Percentiles rank a stretch among this genome's conserved stretches.
Evolutionary conservation across 139 green algal species (phyloP).

Genomic region (Eudorina sp.): DNA sequence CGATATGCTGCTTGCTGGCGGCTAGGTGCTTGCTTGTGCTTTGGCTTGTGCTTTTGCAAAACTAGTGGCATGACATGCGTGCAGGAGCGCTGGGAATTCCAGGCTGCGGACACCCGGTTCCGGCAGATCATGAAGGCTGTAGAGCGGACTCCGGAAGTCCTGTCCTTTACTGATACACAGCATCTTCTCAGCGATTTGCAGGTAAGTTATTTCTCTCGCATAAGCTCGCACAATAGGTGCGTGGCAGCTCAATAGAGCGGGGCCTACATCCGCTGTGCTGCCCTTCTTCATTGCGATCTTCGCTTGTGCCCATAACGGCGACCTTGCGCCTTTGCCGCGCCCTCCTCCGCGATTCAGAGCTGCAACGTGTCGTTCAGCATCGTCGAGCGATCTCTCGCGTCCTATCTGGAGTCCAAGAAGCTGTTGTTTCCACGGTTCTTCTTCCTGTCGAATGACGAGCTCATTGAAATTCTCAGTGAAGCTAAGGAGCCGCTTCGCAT

Average conservation of each 20-base stretch:
- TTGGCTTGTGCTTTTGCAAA: background rate
- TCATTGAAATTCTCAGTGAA: slow-evolving; percentile 78
- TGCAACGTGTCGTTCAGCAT: slow-evolving; percentile 52
- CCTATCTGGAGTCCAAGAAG: slow-evolving; percentile 72
- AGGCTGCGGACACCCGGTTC: slow-evolving; percentile 58
- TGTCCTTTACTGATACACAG: slow-evolving; percentile 60
- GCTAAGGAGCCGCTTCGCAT: slow-evolving; percentile 70
- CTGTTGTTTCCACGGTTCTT: slow-evolving; percentile 73
- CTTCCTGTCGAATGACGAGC: slow-evolving; percentile 80
- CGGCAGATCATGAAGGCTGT: slow-evolving; percentile 59
- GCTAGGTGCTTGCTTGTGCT: background rate
- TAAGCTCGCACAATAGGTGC: too few relatives aligned
- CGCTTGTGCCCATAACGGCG: too few relatives aligned
- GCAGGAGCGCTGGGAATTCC: slow-evolving; percentile 53
- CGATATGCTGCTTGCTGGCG: too few relatives aligned
- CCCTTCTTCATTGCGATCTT: too few relatives aligned
- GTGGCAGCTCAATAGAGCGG: too few relatives aligned
- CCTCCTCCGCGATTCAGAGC: too few relatives aligned
- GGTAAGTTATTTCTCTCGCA: too few relatives aligned
- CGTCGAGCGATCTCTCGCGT: slow-evolving; percentile 64
- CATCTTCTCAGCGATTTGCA: slow-evolving; percentile 68
- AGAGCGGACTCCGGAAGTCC: slow-evolving; percentile 55
- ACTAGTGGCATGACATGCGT: background rate
- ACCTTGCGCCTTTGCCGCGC: too few relatives aligned
- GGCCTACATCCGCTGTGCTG: too few relatives aligned